Evolutionary conservation across 257 asterid species (phyloP).

Genomic region (Solanum megistacrolobum): DNA sequence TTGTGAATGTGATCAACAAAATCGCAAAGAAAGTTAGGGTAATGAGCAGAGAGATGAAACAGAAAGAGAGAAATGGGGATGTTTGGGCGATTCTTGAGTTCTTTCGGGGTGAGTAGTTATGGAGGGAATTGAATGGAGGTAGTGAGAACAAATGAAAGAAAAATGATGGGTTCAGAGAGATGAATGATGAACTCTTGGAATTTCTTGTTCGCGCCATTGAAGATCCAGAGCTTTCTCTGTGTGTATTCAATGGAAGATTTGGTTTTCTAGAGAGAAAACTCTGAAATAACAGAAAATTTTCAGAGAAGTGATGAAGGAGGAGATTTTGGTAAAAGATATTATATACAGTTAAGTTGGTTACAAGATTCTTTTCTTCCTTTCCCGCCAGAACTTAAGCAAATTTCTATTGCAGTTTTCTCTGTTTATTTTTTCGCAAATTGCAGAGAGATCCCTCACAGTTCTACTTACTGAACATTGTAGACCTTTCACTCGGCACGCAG

Average conservation of each 20-base stretch:
- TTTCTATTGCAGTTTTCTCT: neutral
- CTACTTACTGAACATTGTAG: neutral
- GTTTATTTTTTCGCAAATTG: neutral
- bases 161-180: conserved; percentile 26
- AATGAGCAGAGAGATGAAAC: conserved; percentile 25
- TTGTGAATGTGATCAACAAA: conserved; percentile 18
- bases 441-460: neutral
- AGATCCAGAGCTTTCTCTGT: neutral
- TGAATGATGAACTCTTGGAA: conserved; percentile 32
- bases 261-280: neutral
- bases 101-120: conserved; percentile 19
- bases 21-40: conserved; percentile 27
- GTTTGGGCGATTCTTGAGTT: conserved; percentile 24
- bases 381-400: neutral
- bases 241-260: neutral
- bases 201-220: conserved; percentile 11
- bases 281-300: neutral
- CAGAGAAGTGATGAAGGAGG: neutral
- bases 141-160: conserved; percentile 18
- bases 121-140: conserved; percentile 15
- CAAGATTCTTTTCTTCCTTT: neutral
- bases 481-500: neutral
- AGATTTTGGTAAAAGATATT: neutral
- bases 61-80: neutral
- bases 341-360: neutral